These are phyloP conservation scores for Debaryomyces robertsiae DNA, from an alignment of 1,139 yeast genomes.

Conservation along the genomic window DNA sequence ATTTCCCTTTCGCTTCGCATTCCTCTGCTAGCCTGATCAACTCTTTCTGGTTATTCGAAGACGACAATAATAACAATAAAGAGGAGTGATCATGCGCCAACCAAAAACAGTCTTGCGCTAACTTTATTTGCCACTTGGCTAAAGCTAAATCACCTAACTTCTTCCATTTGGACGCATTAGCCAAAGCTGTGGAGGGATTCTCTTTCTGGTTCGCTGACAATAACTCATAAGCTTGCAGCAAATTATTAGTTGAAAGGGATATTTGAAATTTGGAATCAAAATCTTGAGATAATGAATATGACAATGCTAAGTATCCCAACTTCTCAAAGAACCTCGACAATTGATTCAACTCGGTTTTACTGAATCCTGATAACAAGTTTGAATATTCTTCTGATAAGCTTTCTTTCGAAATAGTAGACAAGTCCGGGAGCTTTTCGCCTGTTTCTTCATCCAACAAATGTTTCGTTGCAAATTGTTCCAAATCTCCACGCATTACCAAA, in stretches of 20 bases:
- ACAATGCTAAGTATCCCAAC: constrained; percentile 83
- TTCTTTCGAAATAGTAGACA: constrained; percentile 62
- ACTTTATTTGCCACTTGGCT: constrained; percentile 71
- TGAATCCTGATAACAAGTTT: constrained; percentile 48
- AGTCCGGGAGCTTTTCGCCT: constrained; percentile 43
- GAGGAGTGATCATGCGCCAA: constrained; percentile 84
- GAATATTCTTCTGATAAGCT: constrained; percentile 61
- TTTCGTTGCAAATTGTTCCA: constrained; percentile 49
- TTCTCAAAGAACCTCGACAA: constrained; percentile 92
- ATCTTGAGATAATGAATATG: constrained; percentile 80
- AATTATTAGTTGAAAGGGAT: constrained; percentile 67
- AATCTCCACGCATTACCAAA: constrained; percentile 89
- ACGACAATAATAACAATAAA: constrained; percentile 77
- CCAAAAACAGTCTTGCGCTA: constrained; percentile 81
- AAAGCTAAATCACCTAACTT: constrained; percentile 87
- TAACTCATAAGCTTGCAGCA: constrained; percentile 72
- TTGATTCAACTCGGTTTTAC: constrained; percentile 70
- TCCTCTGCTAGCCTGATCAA: constrained; percentile 61
- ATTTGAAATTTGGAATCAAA: constrained; percentile 81
- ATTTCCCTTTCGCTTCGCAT: constrained; percentile 73
- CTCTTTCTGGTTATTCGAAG: constrained; percentile 68
- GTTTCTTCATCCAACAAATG: constrained; percentile 39
- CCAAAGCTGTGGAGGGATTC: constrained; percentile 35
- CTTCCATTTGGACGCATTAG: constrained; percentile 71
- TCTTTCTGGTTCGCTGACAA: constrained; percentile 61